phyloP scores from a whole-genome alignment of 305 asterid species.

The Fraxinus baroniana region DNA sequence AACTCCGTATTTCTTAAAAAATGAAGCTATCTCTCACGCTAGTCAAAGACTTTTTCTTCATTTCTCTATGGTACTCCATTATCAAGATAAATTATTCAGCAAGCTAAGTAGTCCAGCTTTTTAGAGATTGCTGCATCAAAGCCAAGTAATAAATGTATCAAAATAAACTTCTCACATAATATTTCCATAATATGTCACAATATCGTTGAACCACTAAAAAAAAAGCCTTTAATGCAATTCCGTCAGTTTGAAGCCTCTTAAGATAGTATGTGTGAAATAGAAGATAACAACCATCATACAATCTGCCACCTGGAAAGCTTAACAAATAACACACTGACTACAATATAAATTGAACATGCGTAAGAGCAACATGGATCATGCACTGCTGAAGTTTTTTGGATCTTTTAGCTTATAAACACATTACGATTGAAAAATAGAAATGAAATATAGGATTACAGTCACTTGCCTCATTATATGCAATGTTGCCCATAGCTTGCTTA shows the following conservation, averaged over 20 bases:
- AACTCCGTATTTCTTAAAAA: not conserved
- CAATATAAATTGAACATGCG: constrained; percentile 1
- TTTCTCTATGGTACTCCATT: not conserved
- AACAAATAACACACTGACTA: not conserved
- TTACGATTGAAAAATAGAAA: not conserved
- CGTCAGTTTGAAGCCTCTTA: constrained; percentile 1
- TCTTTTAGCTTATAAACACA: constrained; percentile 11
- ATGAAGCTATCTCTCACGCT: not conserved
- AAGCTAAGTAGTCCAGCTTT: not conserved
- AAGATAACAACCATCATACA: not conserved
- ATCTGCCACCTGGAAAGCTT: not conserved
- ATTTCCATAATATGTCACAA: not conserved
- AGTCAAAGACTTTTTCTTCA: not conserved
- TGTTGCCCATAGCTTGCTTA: constrained; percentile 99
- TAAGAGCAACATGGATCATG: not conserved
- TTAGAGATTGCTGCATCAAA: constrained; percentile 6
- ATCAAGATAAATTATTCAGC: not conserved
- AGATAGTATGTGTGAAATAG: constrained; percentile 6
- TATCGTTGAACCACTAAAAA: not conserved
- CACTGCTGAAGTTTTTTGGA: constrained; percentile 3
- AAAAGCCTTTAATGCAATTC: not conserved
- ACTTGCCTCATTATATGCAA: constrained; percentile 89
- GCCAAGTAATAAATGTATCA: constrained; percentile 1
- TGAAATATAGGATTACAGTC: not conserved
- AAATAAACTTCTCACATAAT: not conserved